Percentiles rank a stretch among this genome's conserved stretches.
Evolutionary conservation across 1,139 yeast genomes (phyloP).

Genomic region (Tardiomyces blankii): DNA sequence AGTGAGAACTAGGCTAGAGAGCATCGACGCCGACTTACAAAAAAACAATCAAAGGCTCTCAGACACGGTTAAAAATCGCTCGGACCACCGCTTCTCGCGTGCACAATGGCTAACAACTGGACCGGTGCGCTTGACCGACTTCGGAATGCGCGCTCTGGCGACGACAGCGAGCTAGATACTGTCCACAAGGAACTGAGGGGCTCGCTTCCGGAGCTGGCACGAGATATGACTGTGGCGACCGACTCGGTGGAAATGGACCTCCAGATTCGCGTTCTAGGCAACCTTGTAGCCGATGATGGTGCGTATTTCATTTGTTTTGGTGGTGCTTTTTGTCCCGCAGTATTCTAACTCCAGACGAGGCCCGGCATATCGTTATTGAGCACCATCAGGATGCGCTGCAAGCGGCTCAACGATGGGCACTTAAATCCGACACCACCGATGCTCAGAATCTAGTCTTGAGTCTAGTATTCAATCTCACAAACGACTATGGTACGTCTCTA

Average conservation of each 20-base stretch:
- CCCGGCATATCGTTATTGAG: background rate
- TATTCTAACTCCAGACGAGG: constrained; percentile 1
- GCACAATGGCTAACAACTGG: background rate
- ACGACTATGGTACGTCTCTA: constrained; percentile 4
- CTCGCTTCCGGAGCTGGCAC: background rate
- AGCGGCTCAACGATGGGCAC: background rate
- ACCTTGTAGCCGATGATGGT: constrained; percentile 13
- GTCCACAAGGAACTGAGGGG: background rate
- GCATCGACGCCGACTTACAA: too few relatives aligned
- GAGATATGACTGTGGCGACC: background rate
- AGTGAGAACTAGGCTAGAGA: too few relatives aligned
- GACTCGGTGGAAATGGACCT: constrained; percentile 2
- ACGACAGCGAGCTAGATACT: background rate
- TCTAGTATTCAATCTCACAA: constrained; percentile 4
- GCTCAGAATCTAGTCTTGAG: constrained; percentile 4
- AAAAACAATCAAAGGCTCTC: too few relatives aligned
- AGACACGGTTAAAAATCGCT: too few relatives aligned
- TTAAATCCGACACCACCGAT: constrained; percentile 5
- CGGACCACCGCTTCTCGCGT: too few relatives aligned
- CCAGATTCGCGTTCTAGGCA: constrained; percentile 11
- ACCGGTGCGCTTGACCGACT: background rate
- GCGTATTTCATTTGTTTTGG: constrained; percentile 1
- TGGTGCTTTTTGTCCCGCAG: constrained; percentile 2
- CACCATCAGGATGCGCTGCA: background rate
- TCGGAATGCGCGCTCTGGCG: background rate